Evolutionary conservation across 306 rosid genomes (phyloP).

Genomic region (Acmispon strigosus): DNA sequence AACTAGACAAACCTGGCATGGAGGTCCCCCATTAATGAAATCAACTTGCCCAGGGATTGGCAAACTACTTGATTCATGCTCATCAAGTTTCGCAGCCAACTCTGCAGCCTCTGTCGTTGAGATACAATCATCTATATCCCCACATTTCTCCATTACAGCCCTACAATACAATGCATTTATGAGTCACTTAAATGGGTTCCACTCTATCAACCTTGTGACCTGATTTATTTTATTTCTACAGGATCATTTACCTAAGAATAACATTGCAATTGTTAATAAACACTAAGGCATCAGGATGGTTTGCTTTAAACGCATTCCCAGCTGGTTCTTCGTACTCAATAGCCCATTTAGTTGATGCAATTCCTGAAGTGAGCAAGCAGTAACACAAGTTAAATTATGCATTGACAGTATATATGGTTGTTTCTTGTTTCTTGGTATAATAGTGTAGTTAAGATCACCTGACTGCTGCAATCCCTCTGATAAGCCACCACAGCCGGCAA

Average conservation of each 20-base stretch:
- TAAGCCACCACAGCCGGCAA: conserved; percentile 98
- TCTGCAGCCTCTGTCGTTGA: conserved; percentile 80
- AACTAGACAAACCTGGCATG: conserved; percentile 67
- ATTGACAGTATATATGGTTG: not conserved
- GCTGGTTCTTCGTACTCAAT: conserved; percentile 97
- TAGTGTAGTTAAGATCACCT: conserved; percentile 33
- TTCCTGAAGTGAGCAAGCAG: conserved; percentile 47
- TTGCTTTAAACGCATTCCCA: conserved; percentile 80
- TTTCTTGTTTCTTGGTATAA: not conserved
- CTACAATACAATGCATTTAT: conserved; percentile 33
- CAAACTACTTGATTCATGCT: conserved; percentile 44
- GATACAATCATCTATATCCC: conserved; percentile 83
- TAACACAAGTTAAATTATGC: not conserved
- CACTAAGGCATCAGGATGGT: conserved; percentile 74
- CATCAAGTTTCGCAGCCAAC: conserved; percentile 54
- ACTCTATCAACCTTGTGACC: not conserved
- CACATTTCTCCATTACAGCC: conserved; percentile 90
- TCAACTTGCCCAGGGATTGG: conserved; percentile 94
- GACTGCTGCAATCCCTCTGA: conserved; percentile 81
- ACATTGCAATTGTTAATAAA: conserved; percentile 88
- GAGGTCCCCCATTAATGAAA: conserved; percentile 98
- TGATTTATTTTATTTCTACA: not conserved
- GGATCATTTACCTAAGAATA: conserved; percentile 56
- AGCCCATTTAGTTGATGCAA: conserved; percentile 85
- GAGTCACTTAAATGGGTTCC: not conserved